Percentiles rank a stretch among this genome's conserved stretches.
These are phyloP conservation scores for Linnemannia zychae DNA, from an alignment of 192 early-diverging fungal species.

Conservation along the genomic window DNA sequence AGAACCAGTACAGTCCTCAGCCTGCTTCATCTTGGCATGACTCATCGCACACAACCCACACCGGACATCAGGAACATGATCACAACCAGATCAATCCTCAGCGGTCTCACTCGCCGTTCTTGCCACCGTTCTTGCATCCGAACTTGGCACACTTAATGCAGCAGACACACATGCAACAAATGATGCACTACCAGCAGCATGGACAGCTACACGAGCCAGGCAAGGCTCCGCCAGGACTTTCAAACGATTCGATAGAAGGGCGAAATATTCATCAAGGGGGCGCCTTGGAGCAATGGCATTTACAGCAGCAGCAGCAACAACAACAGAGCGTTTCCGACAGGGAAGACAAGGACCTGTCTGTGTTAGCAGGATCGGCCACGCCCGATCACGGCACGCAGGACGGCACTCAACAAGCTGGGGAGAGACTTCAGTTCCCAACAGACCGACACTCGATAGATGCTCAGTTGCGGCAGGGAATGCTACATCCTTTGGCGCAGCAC, in stretches of 20 bases:
- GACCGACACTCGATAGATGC: constrained; percentile 24
- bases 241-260: background rate
- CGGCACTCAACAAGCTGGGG: background rate
- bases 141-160: constrained; percentile 38
- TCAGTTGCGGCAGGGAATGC: constrained; percentile 10
- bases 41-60: background rate
- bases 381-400: background rate
- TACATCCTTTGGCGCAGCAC: background rate
- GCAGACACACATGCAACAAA: constrained; percentile 25
- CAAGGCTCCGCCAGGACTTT: background rate
- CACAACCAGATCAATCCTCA: background rate
- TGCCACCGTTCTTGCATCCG: constrained; percentile 34
- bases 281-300: background rate
- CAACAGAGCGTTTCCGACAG: background rate
- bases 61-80: background rate
- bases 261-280: background rate
- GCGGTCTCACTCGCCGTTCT: constrained; percentile 20
- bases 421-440: constrained; percentile 5
- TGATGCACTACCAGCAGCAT: constrained; percentile 30
- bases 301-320: background rate
- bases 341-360: background rate
- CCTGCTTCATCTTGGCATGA: background rate
- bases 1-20: background rate
- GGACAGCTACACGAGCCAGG: background rate
- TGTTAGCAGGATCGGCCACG: background rate